A percentile compares a stretch with the other conserved stretches of the same genome.
Evolutionary conservation across 2,329 filamentous ascomycete genomes (phyloP).

Genomic region (Hysterium pulicare): DNA sequence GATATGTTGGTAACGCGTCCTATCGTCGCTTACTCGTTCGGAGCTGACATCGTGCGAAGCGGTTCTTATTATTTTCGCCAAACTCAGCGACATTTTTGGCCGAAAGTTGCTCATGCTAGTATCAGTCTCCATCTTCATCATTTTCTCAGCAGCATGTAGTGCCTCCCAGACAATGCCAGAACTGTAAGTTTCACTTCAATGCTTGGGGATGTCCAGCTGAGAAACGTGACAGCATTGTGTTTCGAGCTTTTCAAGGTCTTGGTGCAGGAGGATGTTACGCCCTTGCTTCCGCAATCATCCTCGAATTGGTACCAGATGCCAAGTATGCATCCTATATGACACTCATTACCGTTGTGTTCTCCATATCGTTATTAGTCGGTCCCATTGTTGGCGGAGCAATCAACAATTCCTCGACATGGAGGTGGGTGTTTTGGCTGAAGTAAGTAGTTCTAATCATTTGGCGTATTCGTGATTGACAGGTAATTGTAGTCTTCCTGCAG

Average conservation of each 20-base stretch:
- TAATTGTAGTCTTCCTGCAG: neutral
- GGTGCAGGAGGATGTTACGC: conserved; percentile 1
- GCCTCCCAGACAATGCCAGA: conserved; percentile 26
- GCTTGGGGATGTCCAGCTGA: neutral
- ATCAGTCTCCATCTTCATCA: conserved; percentile 23
- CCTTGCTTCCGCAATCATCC: conserved; percentile 1
- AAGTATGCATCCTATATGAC: conserved; percentile 1
- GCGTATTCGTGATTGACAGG: too few species aligned
- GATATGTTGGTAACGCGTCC: conserved; percentile 34
- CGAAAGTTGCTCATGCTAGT: conserved; percentile 21
- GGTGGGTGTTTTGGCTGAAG: conserved; percentile 6
- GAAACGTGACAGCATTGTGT: neutral
- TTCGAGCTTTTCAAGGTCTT: neutral
- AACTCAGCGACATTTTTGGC: conserved; percentile 32
- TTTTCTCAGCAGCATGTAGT: conserved; percentile 30
- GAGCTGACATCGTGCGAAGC: too few species aligned
- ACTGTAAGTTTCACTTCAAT: conserved; percentile 13
- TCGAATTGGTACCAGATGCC: neutral
- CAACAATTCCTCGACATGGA: neutral
- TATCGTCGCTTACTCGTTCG: too few species aligned
- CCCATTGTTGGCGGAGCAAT: conserved; percentile 3
- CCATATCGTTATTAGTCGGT: conserved; percentile 1
- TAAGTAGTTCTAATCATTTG: too few species aligned
- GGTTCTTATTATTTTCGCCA: conserved; percentile 32
- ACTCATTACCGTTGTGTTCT: neutral